Evolutionary conservation across 1,139 yeast species (phyloP), one percentile per base, ranked within the genome.

Genomic region (Magnusiomyces clavatus): DNA sequence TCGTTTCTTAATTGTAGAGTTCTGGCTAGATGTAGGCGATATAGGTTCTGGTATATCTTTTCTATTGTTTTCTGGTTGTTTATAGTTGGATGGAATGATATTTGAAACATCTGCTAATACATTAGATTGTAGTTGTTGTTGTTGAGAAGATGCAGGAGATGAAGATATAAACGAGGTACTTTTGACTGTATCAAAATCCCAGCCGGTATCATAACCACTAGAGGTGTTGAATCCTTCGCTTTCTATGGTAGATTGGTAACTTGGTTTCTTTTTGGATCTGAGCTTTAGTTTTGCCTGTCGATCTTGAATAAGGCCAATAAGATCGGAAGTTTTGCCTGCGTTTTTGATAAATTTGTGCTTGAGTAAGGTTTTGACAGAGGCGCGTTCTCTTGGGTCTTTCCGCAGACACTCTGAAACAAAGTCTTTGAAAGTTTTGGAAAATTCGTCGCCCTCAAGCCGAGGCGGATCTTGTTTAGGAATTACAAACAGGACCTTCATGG

Each of bases 401-500:
- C 76, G 72, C 56, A 88, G 74, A 61, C 96, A 88, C 46, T 70
- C 70, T n/a, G 65, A 62, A 10, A 86, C 76, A 64, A 88, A 88
- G 55, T 83, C 85, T 54, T 75, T 78, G 57, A 83, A 66, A 63
- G 80, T 72, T 57, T 61, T 53, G 1, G 77, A 71, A 58, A 69
- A 78, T 19, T 45, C 16, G 13, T 66, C 60, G n/a, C 76, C 80
- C n/a, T 60, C 57, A 16, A 81, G 67, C 2, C 64, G 61, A 2
- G 86, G 85, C 3, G 86, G 75, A 1, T 67, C 66, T 34, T 72
- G 72, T 52, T 77, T 72, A 0, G 83, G 82, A 43, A 81, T 81
- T 43, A 69, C 65, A 58, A 79, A 77, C 34, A 88, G 68, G 1
- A 89, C 96, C 62, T 83, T 83, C 89, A 86, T 85, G 3, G 96